phyloP scores from a whole-genome alignment of 1,284 basidiomycete genomes.

The Lentinula novae-zelandiae region DNA sequence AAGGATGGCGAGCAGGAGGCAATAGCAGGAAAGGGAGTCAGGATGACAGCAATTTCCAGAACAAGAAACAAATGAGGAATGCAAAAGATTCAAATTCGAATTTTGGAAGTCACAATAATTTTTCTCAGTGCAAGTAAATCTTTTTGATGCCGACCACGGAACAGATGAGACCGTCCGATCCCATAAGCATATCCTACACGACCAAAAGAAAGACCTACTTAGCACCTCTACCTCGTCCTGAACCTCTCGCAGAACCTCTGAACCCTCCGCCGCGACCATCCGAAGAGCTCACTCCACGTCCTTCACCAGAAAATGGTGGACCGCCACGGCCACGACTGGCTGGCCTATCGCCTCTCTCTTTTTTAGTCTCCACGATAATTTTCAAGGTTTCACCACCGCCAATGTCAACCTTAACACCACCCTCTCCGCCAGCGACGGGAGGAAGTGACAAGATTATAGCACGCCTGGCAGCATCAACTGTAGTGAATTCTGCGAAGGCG shows the following conservation, averaged over 20 bases:
- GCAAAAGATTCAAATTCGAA: neutral
- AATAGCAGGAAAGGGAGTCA: neutral
- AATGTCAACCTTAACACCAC: slow-evolving; percentile 77
- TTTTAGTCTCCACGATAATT: slow-evolving; percentile 84
- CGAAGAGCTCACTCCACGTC: slow-evolving; percentile 35
- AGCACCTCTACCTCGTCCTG: slow-evolving; percentile 22
- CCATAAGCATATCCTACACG: neutral
- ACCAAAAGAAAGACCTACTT: neutral
- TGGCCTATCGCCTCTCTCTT: slow-evolving; percentile 81
- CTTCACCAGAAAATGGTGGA: slow-evolving; percentile 31
- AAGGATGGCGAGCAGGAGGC: neutral
- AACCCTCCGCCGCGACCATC: slow-evolving; percentile 26
- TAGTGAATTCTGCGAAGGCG: slow-evolving; percentile 90
- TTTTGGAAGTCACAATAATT: neutral
- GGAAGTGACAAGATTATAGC: slow-evolving; percentile 79
- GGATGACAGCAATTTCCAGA: neutral
- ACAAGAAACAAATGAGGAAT: neutral
- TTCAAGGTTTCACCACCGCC: slow-evolving; percentile 44
- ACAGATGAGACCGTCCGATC: neutral
- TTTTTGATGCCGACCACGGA: neutral
- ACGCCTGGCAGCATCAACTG: slow-evolving; percentile 76
- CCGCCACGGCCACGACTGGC: slow-evolving; percentile 44
- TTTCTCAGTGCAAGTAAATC: neutral
- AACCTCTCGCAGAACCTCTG: slow-evolving; percentile 21
- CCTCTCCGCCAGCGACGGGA: slow-evolving; percentile 73